Conservation (phyloP, 2,329 filamentous ascomycete species). For the Alternaria brassicae region DNA sequence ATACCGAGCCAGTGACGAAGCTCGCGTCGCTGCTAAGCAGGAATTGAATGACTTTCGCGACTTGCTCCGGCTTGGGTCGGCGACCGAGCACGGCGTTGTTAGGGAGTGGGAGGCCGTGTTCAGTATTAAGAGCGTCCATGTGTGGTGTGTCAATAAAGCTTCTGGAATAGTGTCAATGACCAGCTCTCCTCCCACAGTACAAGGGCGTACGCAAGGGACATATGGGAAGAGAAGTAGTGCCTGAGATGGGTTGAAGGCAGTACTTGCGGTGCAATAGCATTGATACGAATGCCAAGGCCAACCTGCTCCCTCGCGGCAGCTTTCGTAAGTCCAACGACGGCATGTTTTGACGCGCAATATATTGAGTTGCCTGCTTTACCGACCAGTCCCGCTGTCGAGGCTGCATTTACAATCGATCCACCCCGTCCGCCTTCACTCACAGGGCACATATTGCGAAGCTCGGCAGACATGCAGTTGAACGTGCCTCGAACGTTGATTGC, state of each 20-base stretch:
- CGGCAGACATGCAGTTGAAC: constrained; percentile 44
- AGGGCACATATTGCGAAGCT: constrained; percentile 49
- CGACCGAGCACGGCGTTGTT: constrained; percentile 21
- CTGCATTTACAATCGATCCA: constrained; percentile 51
- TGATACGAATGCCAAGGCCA: constrained; percentile 38
- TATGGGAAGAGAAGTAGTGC: not conserved
- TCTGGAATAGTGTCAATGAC: constrained; percentile 8
- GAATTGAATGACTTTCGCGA: constrained; percentile 25
- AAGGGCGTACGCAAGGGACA: not conserved
- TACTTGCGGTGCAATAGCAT: constrained; percentile 54
- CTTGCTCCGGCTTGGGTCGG: constrained; percentile 19
- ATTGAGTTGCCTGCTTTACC: constrained; percentile 33
- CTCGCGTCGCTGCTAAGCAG: constrained; percentile 27
- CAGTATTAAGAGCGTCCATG: constrained; percentile 9
- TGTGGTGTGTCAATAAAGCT: constrained; percentile 27
- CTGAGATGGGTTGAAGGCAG: not conserved
- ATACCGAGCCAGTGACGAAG: constrained; percentile 25
- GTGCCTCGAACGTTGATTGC: constrained; percentile 46
- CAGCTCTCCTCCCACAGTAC: not conserved
- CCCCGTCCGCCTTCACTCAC: constrained; percentile 10
- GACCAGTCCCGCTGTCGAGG: constrained; percentile 58
- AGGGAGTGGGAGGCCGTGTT: constrained; percentile 8
- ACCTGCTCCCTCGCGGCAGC: constrained; percentile 49
- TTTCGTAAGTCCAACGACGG: constrained; percentile 45
- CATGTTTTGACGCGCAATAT: constrained; percentile 38